Evolutionary conservation across 495 filamentous ascomycete species (phyloP).

Genomic region (Xanthoparmelia taractica): DNA sequence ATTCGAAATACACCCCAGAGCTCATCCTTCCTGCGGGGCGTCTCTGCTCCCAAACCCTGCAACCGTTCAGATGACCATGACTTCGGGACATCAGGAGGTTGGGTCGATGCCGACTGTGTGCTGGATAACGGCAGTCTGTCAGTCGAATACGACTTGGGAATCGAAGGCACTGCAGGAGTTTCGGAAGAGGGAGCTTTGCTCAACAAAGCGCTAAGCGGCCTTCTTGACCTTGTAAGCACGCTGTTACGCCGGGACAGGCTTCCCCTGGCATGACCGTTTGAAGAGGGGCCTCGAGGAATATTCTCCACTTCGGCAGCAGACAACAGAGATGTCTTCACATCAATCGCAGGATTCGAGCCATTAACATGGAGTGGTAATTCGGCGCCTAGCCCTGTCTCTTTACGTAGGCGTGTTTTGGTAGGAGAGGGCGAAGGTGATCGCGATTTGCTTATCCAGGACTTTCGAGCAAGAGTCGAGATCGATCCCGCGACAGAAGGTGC

Average conservation of each 20-base stretch:
- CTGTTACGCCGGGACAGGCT: constrained; percentile 33
- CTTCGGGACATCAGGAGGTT: constrained; percentile 47
- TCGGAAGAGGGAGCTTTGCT: constrained; percentile 37
- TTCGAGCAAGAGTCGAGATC: constrained; percentile 57
- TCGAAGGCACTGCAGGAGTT: constrained; percentile 42
- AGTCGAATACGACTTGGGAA: constrained; percentile 51
- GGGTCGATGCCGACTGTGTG: constrained; percentile 37
- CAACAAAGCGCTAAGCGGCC: constrained; percentile 46
- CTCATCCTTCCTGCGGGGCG: constrained; percentile 63
- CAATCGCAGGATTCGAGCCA: neutral
- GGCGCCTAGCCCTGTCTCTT: constrained; percentile 18
- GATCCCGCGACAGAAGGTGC: constrained; percentile 52
- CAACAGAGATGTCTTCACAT: constrained; percentile 17
- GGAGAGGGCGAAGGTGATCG: constrained; percentile 52
- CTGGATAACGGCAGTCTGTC: constrained; percentile 45
- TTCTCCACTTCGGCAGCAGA: constrained; percentile 6
- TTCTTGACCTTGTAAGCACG: constrained; percentile 40
- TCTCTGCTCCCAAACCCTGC: constrained; percentile 30
- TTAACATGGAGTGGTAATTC: constrained; percentile 18
- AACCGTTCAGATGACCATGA: constrained; percentile 36
- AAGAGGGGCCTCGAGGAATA: constrained; percentile 31
- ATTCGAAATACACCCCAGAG: constrained; percentile 80
- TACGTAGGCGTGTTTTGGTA: constrained; percentile 27
- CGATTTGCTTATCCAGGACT: constrained; percentile 58
- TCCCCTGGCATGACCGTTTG: constrained; percentile 27